These are phyloP conservation scores for Sporothrix pseudoabietina DNA, from an alignment of 2,329 filamentous ascomycete genomes.

Conservation along the genomic window DNA sequence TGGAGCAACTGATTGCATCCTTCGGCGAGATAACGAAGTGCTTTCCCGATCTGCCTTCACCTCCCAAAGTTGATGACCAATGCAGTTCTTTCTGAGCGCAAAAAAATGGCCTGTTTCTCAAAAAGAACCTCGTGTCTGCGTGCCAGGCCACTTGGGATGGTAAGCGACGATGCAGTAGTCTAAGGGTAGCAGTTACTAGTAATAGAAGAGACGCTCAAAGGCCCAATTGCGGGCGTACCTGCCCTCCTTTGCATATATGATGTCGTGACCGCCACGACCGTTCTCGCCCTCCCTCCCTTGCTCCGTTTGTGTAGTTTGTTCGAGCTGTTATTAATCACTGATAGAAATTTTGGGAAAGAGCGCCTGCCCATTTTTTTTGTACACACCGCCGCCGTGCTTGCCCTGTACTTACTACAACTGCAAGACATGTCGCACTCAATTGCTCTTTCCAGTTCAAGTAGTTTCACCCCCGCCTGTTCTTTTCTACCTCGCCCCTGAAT, in stretches of 20 bases:
- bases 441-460: background rate
- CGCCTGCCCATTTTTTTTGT: background rate
- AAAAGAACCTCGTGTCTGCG: background rate
- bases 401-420: background rate
- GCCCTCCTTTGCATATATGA: background rate
- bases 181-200: background rate
- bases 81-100: background rate
- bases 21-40: conserved; percentile 1
- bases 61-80: conserved; percentile 6
- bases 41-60: background rate
- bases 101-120: background rate
- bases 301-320: background rate
- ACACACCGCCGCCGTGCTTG: background rate
- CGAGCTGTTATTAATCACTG: conserved; percentile 7
- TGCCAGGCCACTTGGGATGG: background rate
- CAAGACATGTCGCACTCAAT: background rate
- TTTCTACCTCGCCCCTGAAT: background rate
- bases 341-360: background rate
- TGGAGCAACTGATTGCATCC: background rate
- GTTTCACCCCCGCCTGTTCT: background rate
- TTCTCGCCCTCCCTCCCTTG: background rate
- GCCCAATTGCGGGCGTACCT: background rate
- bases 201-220: background rate
- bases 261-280: background rate
- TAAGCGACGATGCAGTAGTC: background rate